Evolutionary conservation across 192 early-diverging fungal genomes (phyloP), one percentile per base, ranked within the genome.

Genomic region (Backusella psychrophila): DNA sequence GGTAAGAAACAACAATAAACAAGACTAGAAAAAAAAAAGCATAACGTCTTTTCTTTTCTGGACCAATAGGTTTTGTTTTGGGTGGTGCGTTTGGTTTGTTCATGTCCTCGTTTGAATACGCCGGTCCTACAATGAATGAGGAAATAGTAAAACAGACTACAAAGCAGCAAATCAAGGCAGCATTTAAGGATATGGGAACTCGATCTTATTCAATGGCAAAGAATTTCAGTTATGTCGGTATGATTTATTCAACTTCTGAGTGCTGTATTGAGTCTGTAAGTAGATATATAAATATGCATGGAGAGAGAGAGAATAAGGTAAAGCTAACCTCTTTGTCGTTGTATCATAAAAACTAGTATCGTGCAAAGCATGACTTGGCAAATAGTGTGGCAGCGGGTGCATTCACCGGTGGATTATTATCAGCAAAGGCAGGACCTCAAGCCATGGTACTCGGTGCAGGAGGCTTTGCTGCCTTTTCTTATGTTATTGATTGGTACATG

Each of bases 351-450:
- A 31, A 72, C 2, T 85, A 92, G 88, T 98, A 97, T 78, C 91
- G 98, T 29, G 98, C 94, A 8, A 96, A 96, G 78, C 95, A 98
- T 82, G 98, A 99, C 78, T 84, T 96, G 26, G 95, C 94, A 82
- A 99, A 98, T 79, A 91, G 94, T 71, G 81, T 94, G 14, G 87
- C 89, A 23, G 94, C 96, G 31, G 98, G 98, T 26, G 98, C 97
- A 78, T 85, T 98, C 63, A 97, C 98, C 36, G 97, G 98, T 66
- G 96, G 93, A 9, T 85, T 91, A 19, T 79, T 98, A 72, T 93
- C 93, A 17, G 88, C 89, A 12, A 89, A 86, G 73, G 90, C 89
- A 26, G 95, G 96, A 2, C 94, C 94, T 15, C 85, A 91, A 66
- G 93, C 92, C 3, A 87, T 91, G 59, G 88, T 88, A 1, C 77